A percentile compares a stretch with the other conserved stretches of the same genome.
phyloP scores from a whole-genome alignment of 768 basidiomycete species.

The Leccinum barrowsii region DNA sequence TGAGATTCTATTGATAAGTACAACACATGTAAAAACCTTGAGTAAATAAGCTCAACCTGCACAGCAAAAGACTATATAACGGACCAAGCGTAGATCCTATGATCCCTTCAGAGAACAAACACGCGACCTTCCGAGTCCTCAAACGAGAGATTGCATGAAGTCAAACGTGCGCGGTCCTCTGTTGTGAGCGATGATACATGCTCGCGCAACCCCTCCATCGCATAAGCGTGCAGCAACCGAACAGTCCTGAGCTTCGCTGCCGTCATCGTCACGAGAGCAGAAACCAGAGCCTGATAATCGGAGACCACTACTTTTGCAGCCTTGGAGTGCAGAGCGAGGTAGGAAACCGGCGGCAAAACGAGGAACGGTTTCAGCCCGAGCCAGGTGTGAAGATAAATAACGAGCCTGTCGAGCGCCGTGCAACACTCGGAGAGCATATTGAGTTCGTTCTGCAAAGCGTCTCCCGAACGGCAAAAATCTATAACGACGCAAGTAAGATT shows the following conservation, averaged over 20 bases:
- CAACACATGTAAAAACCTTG: not conserved
- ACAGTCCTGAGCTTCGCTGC: slow-evolving; percentile 19
- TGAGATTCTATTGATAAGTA: not conserved
- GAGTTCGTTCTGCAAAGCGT: slow-evolving; percentile 24
- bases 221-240: slow-evolving; percentile 18
- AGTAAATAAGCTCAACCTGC: not conserved
- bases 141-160: slow-evolving; percentile 15
- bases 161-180: slow-evolving; percentile 8
- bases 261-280: slow-evolving; percentile 21
- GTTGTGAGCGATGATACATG: not conserved
- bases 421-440: slow-evolving; percentile 26
- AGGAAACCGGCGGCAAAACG: slow-evolving; percentile 24
- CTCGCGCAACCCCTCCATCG: slow-evolving; percentile 15
- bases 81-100: not conserved
- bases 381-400: slow-evolving; percentile 27
- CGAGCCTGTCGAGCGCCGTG: slow-evolving; percentile 20
- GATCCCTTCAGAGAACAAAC: slow-evolving; percentile 12
- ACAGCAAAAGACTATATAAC: not conserved
- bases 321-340: slow-evolving; percentile 23
- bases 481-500: slow-evolving; percentile 27
- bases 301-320: slow-evolving; percentile 7
- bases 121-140: slow-evolving; percentile 22
- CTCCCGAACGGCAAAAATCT: slow-evolving; percentile 25
- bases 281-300: slow-evolving; percentile 18
- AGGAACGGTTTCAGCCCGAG: slow-evolving; percentile 19